These are phyloP conservation scores for Phytophthora uliginosa DNA, from an alignment of 352 stramenopile genomes.

Conservation along the genomic window DNA sequence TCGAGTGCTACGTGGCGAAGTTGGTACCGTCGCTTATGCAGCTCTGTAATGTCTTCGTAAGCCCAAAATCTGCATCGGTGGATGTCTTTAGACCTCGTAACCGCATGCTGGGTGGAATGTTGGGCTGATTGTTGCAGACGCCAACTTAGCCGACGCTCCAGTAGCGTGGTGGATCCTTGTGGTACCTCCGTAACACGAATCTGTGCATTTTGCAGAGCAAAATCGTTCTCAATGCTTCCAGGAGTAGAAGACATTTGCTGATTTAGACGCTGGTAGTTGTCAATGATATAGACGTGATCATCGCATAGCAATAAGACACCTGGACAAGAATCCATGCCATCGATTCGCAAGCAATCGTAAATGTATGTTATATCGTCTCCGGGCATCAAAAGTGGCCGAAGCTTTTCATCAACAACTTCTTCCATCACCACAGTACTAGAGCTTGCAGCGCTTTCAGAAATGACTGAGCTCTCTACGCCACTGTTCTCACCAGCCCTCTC, in stretches of 20 bases:
- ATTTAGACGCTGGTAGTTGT: constrained; percentile 71
- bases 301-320: constrained; percentile 78
- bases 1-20: constrained; percentile 80
- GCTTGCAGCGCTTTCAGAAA: constrained; percentile 17
- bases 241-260: constrained; percentile 20
- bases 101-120: constrained; percentile 1
- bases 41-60: constrained; percentile 79
- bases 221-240: constrained; percentile 16
- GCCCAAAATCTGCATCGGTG: constrained; percentile 81
- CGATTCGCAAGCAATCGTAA: constrained; percentile 76
- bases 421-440: constrained; percentile 18
- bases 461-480: constrained; percentile 13
- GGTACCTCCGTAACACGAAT: constrained; percentile 66
- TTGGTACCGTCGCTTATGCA: constrained; percentile 84
- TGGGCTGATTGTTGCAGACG: constrained; percentile 30
- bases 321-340: constrained; percentile 83
- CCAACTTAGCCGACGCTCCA: constrained; percentile 66
- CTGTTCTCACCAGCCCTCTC: constrained; percentile 20
- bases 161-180: constrained; percentile 50
- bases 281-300: constrained; percentile 76
- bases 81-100: constrained; percentile 47
- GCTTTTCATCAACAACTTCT: constrained; percentile 70
- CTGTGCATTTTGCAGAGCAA: constrained; percentile 21
- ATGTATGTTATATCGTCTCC: constrained; percentile 77
- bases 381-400: constrained; percentile 70